Conservation (phyloP, 2,329 filamentous ascomycete species). For the Xylaria sp. region DNA sequence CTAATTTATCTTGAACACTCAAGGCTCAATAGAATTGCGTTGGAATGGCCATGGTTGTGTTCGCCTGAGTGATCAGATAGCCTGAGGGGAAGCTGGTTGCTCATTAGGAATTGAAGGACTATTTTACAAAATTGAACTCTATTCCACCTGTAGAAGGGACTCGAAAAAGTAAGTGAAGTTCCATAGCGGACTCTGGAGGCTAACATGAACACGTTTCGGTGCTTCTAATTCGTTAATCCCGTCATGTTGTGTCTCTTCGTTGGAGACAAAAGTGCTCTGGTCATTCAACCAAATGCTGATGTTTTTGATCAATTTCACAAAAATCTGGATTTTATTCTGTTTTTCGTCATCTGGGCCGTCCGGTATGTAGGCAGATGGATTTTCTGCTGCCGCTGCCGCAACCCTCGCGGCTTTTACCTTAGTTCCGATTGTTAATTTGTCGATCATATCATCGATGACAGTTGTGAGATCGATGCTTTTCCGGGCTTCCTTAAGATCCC, state of each 20-base stretch:
- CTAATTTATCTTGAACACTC: neutral
- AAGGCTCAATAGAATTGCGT: neutral
- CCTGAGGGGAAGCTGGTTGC: neutral
- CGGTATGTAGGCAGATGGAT: slow-evolving; percentile 26
- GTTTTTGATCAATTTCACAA: slow-evolving; percentile 8
- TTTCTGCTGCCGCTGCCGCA: slow-evolving; percentile 33
- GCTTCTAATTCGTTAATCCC: neutral
- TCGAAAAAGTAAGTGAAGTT: slow-evolving; percentile 34
- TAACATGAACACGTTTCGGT: neutral
- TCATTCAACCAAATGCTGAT: slow-evolving; percentile 25
- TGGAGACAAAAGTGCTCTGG: slow-evolving; percentile 6
- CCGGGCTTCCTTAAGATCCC: slow-evolving; percentile 43
- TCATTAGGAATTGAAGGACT: neutral
- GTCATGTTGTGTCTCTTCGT: neutral
- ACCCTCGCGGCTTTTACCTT: slow-evolving; percentile 36
- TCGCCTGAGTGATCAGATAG: neutral
- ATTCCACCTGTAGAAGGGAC: slow-evolving; percentile 15
- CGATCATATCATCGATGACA: slow-evolving; percentile 38
- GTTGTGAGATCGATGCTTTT: slow-evolving; percentile 39
- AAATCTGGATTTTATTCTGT: slow-evolving; percentile 14
- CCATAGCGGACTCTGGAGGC: slow-evolving; percentile 28
- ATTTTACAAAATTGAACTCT: neutral
- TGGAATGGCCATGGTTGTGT: neutral
- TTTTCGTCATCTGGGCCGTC: slow-evolving; percentile 23
- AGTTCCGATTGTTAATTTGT: slow-evolving; percentile 20